These are phyloP conservation scores for Letharia lupina DNA, from an alignment of 495 filamentous ascomycete genomes.

Conservation along the genomic window DNA sequence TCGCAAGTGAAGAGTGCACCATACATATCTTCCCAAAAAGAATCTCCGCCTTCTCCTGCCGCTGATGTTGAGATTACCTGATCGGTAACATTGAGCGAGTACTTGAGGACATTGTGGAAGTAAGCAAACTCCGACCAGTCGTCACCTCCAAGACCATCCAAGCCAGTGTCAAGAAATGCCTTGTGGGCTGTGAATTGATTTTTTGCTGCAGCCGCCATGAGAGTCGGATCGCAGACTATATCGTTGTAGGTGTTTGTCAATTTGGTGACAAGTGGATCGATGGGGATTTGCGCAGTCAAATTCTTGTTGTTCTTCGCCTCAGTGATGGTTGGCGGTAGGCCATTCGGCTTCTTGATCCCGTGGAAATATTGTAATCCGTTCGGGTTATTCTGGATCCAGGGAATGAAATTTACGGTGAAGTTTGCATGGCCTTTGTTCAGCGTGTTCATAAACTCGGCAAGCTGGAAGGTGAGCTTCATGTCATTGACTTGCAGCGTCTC, in stretches of 20 bases:
- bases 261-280: not conserved
- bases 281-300: not conserved
- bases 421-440: conserved; percentile 42
- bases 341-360: not conserved
- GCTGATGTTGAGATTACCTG: conserved; percentile 13
- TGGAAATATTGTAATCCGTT: not conserved
- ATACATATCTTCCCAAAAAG: not conserved
- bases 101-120: conserved; percentile 48
- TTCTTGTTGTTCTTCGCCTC: not conserved
- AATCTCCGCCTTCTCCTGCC: not conserved
- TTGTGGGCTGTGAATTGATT: conserved; percentile 62
- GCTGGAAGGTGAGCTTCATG: conserved; percentile 56
- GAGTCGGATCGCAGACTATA: conserved; percentile 15
- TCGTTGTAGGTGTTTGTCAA: not conserved
- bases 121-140: conserved; percentile 57
- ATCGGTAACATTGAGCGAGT: conserved; percentile 48
- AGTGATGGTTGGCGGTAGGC: not conserved
- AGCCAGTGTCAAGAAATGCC: conserved; percentile 24
- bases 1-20: not conserved
- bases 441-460: conserved; percentile 49
- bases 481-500: conserved; percentile 49
- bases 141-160: conserved; percentile 29
- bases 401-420: conserved; percentile 56
- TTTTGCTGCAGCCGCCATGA: conserved; percentile 38
- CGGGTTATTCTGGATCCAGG: conserved; percentile 38